Conservation (phyloP, 2,329 filamentous ascomycete species). For the Verticillium klebahnii region DNA sequence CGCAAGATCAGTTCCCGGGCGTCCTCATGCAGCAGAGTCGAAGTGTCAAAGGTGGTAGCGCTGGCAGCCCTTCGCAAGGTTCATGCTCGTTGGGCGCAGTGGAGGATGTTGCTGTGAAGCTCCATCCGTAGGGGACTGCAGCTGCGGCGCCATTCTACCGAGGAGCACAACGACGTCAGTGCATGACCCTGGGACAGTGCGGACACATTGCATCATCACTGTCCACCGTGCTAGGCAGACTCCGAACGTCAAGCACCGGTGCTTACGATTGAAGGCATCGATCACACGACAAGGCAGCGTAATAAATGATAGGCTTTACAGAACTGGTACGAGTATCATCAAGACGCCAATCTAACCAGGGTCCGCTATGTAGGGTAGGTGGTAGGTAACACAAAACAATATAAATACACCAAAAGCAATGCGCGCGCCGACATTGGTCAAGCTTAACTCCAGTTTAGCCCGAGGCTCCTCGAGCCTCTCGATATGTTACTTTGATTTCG, state of each 20-base stretch:
- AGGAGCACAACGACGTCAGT: not conserved
- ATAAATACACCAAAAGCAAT: not conserved
- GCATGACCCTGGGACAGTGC: not conserved
- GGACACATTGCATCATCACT: not conserved
- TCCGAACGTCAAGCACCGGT: not conserved
- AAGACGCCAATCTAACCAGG: not conserved
- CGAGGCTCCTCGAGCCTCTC: not conserved
- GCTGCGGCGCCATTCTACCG: not conserved
- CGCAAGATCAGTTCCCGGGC: not conserved
- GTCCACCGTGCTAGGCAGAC: not conserved
- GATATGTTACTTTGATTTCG: not conserved
- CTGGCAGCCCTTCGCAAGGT: not conserved
- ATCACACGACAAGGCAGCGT: too few species aligned
- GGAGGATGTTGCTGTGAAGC: not conserved
- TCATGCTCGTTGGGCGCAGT: slow-evolving; percentile 1
- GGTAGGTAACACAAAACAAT: not conserved
- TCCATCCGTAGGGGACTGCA: not conserved
- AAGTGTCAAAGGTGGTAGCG: not conserved
- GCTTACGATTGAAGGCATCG: not conserved
- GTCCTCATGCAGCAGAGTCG: slow-evolving; percentile 1
- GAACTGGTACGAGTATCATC: not conserved
- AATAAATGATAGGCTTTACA: not conserved
- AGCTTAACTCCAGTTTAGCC: not conserved
- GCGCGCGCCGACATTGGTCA: not conserved
- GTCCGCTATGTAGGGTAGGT: not conserved